Conservation (phyloP, 805 yeast genomes). For the Jamesozyma rosinii region DNA sequence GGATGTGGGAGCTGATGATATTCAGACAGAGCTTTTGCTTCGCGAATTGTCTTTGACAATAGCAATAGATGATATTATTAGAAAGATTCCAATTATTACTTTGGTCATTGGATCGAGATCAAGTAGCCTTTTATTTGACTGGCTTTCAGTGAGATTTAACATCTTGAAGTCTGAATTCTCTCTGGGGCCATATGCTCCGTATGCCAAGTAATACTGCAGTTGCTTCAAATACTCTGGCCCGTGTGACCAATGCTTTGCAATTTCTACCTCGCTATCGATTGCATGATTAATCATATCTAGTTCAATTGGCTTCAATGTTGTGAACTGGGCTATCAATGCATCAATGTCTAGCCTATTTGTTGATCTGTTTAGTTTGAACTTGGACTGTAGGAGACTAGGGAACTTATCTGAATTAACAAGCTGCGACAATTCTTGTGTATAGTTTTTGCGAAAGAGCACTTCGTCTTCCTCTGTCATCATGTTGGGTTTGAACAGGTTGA, state of each 20-base stretch:
- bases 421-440: conserved; percentile 5
- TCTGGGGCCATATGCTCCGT: conserved; percentile 66
- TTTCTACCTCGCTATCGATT: conserved; percentile 1
- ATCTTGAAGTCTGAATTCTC: conserved; percentile 41
- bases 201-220: conserved; percentile 51
- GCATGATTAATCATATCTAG: conserved; percentile 21
- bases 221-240: conserved; percentile 43
- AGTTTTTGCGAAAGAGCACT: conserved; percentile 6
- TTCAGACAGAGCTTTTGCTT: no score
- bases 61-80: not conserved
- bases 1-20: no score
- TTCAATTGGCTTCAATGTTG: conserved; percentile 8
- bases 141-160: not conserved
- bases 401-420: conserved; percentile 13
- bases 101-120: not conserved
- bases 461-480: conserved; percentile 22
- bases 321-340: conserved; percentile 7
- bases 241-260: conserved; percentile 45
- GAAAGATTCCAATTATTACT: not conserved
- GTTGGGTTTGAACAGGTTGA: conserved; percentile 20
- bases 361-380: conserved; percentile 8
- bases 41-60: no score
- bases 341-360: conserved; percentile 2
- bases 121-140: not conserved
- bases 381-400: conserved; percentile 7